A percentile compares a stretch with the other conserved stretches of the same genome.
phyloP scores from a whole-genome alignment of 768 basidiomycete species.

The Rhodotorula babjevae region DNA sequence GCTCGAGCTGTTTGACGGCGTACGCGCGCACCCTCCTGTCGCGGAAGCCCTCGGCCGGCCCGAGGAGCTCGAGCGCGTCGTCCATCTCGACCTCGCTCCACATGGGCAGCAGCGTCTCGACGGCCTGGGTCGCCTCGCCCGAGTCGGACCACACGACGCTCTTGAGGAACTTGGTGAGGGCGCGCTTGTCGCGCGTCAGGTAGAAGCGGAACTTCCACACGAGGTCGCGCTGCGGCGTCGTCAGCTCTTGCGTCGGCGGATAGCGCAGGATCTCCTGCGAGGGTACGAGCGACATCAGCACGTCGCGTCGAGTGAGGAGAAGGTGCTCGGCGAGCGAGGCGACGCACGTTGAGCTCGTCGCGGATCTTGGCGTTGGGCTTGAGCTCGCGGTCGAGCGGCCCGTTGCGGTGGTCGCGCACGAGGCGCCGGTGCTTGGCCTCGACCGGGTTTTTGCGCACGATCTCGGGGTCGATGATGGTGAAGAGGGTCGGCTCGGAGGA shows the following conservation, averaged over 20 bases:
- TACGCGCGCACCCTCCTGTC: slow-evolving; percentile 74
- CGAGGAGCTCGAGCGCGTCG: slow-evolving; percentile 89
- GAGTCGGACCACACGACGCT: slow-evolving; percentile 96
- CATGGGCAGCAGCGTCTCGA: slow-evolving; percentile 86
- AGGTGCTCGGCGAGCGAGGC: no score
- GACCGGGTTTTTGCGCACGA: slow-evolving; percentile 86
- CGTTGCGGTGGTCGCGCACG: slow-evolving; percentile 88
- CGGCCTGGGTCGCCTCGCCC: slow-evolving; percentile 94
- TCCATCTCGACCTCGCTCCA: slow-evolving; percentile 98
- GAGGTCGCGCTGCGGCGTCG: slow-evolving; percentile 87
- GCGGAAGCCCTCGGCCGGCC: slow-evolving; percentile 76
- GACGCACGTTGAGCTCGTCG: slow-evolving; percentile 78
- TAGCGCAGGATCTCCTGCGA: slow-evolving; percentile 79
- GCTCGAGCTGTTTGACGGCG: slow-evolving; percentile 81
- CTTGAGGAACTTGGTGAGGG: slow-evolving; percentile 94
- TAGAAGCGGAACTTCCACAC: slow-evolving; percentile 99
- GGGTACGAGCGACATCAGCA: background rate
- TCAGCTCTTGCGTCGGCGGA: slow-evolving; percentile 78
- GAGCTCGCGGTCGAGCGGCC: slow-evolving; percentile 87
- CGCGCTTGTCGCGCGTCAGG: slow-evolving; percentile 81
- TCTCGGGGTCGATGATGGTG: slow-evolving; percentile 85
- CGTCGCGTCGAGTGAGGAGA: no score
- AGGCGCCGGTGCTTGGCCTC: slow-evolving; percentile 94
- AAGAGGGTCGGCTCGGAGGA: slow-evolving; percentile 62
- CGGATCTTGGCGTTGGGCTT: slow-evolving; percentile 95